Base-by-base conservation (phyloP, 1,284 basidiomycete species). In the Phylloporus sp. region DNA sequence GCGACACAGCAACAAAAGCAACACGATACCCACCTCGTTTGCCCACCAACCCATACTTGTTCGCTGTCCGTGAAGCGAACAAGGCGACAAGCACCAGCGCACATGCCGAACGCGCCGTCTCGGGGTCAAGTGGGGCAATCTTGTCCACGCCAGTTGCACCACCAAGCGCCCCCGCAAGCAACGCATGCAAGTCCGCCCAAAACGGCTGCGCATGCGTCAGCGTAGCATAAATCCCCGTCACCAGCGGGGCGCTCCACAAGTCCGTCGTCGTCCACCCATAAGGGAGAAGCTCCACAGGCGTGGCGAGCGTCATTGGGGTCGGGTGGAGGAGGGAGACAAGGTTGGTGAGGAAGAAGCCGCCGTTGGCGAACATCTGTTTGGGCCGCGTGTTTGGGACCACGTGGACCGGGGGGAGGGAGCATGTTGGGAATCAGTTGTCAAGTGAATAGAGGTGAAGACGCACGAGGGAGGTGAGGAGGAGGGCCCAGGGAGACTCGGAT, bases 141-240 rank as follows among this genome's bases (percentile, higher is more conserved):
- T 71, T 68, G 15, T 63, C 68, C 50, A 2, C 61, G 26, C 11
- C 56, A n/a, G n/a, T n/a, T 1, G 29, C 26, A 7, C 28, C 39
- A 2, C 76, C 76, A 46, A 87, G 78, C 65, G 82, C 68, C 11
- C 78, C 77, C 28, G 80, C 71, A 44, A 88, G 66, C 39, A 85
- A 68, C 11, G 72, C 64, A 65, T 92, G 89, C 37, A 84, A 64
- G 32, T 88, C 84, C 0, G 83, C 84, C 88, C 90, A 93, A 76
- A 91, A 91, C 1, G 90, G 90, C 74, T 92, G 90, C 2, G 88
- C 86, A 69, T 93, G 90, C 22, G 91, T 93, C 62, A 92, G 82
- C 65, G 90, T 83, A 58, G 91, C 88, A 69, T 88, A 92, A 17
- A 92, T 73, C 1, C 81, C 90, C 17, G 90, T 91, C 69, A 86